Evolutionary conservation across 139 green algal species (phyloP).

Genomic region (Asterochloris sp.): DNA sequence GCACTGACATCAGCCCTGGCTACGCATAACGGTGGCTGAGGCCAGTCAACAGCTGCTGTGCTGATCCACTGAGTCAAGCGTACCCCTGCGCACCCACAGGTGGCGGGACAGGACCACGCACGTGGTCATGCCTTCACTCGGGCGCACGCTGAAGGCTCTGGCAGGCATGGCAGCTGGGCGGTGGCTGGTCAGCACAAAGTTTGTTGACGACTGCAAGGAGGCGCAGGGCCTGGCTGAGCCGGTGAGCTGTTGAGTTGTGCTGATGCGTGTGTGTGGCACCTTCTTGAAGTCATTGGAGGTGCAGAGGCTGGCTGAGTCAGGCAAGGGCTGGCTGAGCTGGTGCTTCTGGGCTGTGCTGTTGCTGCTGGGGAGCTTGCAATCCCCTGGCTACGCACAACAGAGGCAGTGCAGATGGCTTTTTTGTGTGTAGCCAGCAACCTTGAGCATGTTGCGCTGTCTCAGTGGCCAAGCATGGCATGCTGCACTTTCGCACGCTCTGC

Average conservation of each 20-base stretch:
- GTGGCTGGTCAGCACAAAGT: conserved; percentile 18
- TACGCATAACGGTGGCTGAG: neutral
- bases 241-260: neutral
- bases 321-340: too few species aligned
- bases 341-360: too few species aligned
- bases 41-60: neutral
- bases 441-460: too few species aligned
- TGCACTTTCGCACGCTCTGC: too few species aligned
- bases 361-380: too few species aligned
- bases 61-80: too few species aligned
- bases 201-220: conserved; percentile 1
- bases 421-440: too few species aligned
- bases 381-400: too few species aligned
- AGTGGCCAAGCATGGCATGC: too few species aligned
- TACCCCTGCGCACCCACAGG: neutral
- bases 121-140: conserved; percentile 16
- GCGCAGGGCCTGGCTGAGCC: conserved; percentile 5
- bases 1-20: neutral
- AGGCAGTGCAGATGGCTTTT: too few species aligned
- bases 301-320: too few species aligned
- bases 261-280: neutral
- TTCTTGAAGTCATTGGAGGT: too few species aligned
- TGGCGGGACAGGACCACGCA: conserved; percentile 14
- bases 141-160: conserved; percentile 14
- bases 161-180: conserved; percentile 17